phyloP scores from a whole-genome alignment of 2,329 filamentous ascomycete genomes.

The Verticillium nubilum region DNA sequence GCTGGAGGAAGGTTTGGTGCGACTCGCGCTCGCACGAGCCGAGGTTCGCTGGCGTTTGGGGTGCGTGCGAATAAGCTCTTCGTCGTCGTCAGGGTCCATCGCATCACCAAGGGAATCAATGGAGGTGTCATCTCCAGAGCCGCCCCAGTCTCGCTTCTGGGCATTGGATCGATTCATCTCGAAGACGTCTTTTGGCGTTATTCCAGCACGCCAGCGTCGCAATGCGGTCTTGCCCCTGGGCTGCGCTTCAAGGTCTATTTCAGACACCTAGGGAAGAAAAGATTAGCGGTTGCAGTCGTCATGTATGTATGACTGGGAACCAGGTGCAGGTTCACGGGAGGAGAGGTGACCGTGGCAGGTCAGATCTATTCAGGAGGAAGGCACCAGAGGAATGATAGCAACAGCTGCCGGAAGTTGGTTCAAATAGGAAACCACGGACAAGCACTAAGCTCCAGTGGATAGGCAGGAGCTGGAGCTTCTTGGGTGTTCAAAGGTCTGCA shows the following conservation, averaged over 20 bases:
- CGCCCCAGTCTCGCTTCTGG: neutral
- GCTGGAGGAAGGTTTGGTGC: neutral
- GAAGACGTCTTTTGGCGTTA: neutral
- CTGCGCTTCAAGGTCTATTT: neutral
- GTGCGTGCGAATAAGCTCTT: neutral
- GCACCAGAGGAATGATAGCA: too few species aligned
- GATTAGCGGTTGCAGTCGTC: neutral
- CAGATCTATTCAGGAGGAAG: too few species aligned
- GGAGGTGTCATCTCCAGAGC: neutral
- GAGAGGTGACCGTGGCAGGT: too few species aligned
- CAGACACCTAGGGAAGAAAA: neutral
- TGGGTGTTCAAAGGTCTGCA: too few species aligned
- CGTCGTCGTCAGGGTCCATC: conserved; percentile 2
- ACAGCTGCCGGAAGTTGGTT: too few species aligned
- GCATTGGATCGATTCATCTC: neutral
- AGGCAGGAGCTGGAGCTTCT: too few species aligned
- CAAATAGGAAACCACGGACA: too few species aligned
- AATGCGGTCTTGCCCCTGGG: neutral
- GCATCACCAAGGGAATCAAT: neutral
- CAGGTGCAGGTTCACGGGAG: too few species aligned
- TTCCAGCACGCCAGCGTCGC: neutral
- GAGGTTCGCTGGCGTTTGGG: conserved; percentile 5
- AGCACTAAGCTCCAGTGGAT: too few species aligned
- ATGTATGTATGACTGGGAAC: too few species aligned
- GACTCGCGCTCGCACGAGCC: conserved; percentile 1